These are phyloP conservation scores for Pythium scleroteichum DNA, from an alignment of 352 stramenopile genomes.

Conservation along the genomic window DNA sequence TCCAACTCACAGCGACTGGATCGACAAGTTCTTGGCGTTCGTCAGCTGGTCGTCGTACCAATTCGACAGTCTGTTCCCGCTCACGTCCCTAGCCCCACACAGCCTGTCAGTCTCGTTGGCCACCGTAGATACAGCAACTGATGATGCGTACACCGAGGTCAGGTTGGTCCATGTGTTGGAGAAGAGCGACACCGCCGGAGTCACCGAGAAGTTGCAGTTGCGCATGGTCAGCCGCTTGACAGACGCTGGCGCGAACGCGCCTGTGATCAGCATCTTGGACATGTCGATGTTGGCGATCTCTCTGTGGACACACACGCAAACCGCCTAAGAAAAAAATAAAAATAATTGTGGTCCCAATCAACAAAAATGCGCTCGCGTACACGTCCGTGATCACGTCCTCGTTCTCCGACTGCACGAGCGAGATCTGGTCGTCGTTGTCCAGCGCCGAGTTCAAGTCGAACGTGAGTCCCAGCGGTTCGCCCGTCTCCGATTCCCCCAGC, in stretches of 20 bases:
- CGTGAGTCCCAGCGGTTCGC: not conserved
- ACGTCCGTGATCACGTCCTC: not conserved
- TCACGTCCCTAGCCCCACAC: not conserved
- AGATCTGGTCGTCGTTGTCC: not conserved
- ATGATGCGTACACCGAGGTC: not conserved
- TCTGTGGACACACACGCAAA: too few species aligned
- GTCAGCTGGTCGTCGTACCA: not conserved
- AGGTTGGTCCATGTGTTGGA: not conserved
- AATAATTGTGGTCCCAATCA: not conserved
- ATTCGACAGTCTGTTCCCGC: not conserved
- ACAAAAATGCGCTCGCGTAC: conserved; percentile 2
- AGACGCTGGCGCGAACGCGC: not conserved
- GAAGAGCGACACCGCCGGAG: not conserved
- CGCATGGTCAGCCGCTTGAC: not conserved
- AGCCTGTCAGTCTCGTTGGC: not conserved
- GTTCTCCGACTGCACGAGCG: not conserved
- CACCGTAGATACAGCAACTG: not conserved
- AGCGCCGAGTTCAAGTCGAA: not conserved
- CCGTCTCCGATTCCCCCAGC: not conserved
- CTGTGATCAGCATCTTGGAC: not conserved
- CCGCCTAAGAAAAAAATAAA: not conserved
- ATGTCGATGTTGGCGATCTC: conserved; percentile 15
- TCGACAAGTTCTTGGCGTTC: not conserved
- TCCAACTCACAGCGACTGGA: conserved; percentile 4
- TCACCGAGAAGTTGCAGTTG: conserved; percentile 1